Evolutionary conservation across 345 rosid genomes (phyloP).

Genomic region (Ailanthus altissimus): DNA sequence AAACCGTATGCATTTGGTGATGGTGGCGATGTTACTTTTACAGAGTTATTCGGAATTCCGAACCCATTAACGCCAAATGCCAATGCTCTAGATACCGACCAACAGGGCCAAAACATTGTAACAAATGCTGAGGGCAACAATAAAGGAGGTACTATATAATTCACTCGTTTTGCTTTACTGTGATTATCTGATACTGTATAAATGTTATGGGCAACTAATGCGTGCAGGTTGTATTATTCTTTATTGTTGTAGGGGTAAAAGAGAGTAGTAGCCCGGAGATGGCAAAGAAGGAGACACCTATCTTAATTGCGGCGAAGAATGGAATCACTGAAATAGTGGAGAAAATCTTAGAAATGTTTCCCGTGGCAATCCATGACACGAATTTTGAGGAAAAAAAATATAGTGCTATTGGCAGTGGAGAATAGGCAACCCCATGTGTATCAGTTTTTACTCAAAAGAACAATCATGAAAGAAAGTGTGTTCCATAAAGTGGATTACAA

Average conservation of each 20-base stretch:
- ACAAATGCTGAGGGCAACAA: background rate
- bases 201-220: background rate
- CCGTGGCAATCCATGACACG: conserved; percentile 23
- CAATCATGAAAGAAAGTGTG: conserved; percentile 26
- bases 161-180: background rate
- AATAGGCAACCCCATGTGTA: conserved; percentile 48
- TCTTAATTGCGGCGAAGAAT: conserved; percentile 28
- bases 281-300: conserved; percentile 18
- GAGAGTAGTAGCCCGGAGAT: background rate
- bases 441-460: conserved; percentile 24
- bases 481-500: conserved; percentile 41
- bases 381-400: conserved; percentile 17
- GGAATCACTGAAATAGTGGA: conserved; percentile 32
- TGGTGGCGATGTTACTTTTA: background rate
- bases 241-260: background rate
- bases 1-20: background rate
- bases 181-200: background rate
- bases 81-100: background rate
- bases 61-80: too few species aligned
- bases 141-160: background rate
- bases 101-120: background rate
- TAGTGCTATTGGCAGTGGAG: conserved; percentile 50
- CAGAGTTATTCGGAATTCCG: too few species aligned
- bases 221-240: background rate
- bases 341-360: conserved; percentile 20